A percentile compares a stretch with the other conserved stretches of the same genome.
phyloP scores from a whole-genome alignment of 345 rosid genomes.

The Mangifera indica region DNA sequence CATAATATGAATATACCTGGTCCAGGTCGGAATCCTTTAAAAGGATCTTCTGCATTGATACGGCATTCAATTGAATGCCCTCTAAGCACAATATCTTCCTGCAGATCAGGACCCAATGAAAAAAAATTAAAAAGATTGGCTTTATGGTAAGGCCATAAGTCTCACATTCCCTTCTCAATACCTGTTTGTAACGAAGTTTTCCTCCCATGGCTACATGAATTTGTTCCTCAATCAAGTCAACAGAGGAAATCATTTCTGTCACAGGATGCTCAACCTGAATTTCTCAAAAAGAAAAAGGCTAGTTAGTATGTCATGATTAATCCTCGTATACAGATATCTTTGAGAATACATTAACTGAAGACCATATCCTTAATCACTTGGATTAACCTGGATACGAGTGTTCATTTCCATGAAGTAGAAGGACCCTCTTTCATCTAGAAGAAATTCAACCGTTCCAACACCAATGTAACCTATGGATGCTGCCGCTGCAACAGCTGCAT shows the following conservation, averaged over 20 bases:
- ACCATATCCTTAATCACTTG: not conserved
- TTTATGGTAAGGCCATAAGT: not conserved
- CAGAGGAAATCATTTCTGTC: constrained; percentile 96
- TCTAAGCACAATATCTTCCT: constrained; percentile 94
- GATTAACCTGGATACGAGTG: constrained; percentile 88
- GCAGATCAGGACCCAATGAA: constrained; percentile 19
- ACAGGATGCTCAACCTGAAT: constrained; percentile 97
- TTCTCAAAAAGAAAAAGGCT: constrained; percentile 11
- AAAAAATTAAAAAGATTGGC: not conserved
- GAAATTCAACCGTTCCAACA: constrained; percentile 96
- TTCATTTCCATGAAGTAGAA: constrained; percentile 99
- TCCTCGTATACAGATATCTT: not conserved
- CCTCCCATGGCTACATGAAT: constrained; percentile 98
- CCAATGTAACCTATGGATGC: constrained; percentile 98
- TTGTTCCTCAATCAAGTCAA: constrained; percentile 97
- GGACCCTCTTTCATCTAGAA: constrained; percentile 95
- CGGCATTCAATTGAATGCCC: constrained; percentile 99
- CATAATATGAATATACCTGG: constrained; percentile 55
- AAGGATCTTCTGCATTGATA: constrained; percentile 98
- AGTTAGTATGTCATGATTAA: constrained; percentile 9
- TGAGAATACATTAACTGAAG: constrained; percentile 5
- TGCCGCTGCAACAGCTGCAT: constrained; percentile 99
- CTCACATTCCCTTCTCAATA: constrained; percentile 21
- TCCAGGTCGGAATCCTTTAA: constrained; percentile 95
- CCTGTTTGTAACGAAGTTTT: constrained; percentile 87